Evolutionary conservation across 176 grass and related monocot genomes (phyloP).

Genomic region (Aegilops umbellulata): DNA sequence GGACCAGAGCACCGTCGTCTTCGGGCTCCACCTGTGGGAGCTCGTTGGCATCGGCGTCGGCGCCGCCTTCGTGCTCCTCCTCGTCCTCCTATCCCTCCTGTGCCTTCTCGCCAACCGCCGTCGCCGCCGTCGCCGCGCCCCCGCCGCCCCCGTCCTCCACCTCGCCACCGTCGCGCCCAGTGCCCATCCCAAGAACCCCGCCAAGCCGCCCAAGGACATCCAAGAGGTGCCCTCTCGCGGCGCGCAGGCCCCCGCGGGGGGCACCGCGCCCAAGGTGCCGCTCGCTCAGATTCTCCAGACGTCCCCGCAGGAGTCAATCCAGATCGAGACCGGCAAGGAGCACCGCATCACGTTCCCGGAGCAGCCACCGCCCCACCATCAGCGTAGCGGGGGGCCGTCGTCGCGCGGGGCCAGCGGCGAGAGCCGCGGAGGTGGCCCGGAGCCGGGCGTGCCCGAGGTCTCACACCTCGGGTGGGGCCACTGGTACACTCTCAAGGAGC

Average conservation of each 20-base stretch:
- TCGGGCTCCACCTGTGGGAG: slow-evolving; percentile 79
- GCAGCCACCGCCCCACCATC: slow-evolving; percentile 44
- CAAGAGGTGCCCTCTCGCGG: slow-evolving; percentile 51
- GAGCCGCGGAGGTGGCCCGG: slow-evolving; percentile 53
- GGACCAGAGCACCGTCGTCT: slow-evolving; percentile 71
- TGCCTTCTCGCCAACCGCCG: slow-evolving; percentile 64
- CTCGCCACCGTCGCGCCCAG: slow-evolving; percentile 38
- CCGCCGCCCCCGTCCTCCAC: slow-evolving; percentile 44
- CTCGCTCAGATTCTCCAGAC: slow-evolving; percentile 37
- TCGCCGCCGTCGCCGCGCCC: slow-evolving; percentile 35
- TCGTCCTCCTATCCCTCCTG: slow-evolving; percentile 72
- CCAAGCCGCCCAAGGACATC: slow-evolving; percentile 58
- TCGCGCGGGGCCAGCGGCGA: slow-evolving; percentile 87
- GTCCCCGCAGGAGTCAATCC: slow-evolving; percentile 50
- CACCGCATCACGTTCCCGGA: slow-evolving; percentile 91
- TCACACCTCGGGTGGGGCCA: slow-evolving; percentile 90
- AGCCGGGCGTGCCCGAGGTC: slow-evolving; percentile 66
- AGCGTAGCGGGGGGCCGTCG: slow-evolving; percentile 62
- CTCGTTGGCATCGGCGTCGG: slow-evolving; percentile 76
- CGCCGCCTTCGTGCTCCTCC: slow-evolving; percentile 77
- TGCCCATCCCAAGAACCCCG: slow-evolving; percentile 43
- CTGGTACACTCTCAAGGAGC: slow-evolving; percentile 97
- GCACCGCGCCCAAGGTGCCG: slow-evolving; percentile 17
- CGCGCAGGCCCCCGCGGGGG: not conserved
- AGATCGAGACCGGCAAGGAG: slow-evolving; percentile 90